Base-by-base conservation (phyloP, 2,329 filamentous ascomycete species). In the Dactylellina parvicollis region DNA sequence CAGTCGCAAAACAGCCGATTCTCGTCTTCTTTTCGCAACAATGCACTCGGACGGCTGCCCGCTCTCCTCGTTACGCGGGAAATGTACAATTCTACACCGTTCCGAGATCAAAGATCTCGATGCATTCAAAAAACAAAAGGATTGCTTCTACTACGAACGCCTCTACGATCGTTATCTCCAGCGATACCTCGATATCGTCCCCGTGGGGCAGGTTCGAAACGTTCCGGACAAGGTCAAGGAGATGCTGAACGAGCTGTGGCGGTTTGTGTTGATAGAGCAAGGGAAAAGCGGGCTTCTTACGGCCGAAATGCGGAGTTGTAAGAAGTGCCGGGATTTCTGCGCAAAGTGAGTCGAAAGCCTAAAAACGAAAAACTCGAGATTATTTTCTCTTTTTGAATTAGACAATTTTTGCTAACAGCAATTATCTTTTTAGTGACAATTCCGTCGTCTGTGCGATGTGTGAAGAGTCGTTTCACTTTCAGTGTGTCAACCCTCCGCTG, bases 11-110 rank as follows among this genome's bases (percentile, higher is more conserved):
- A 90, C 91, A 77, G 90, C 91, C 80, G 95, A 99, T 84, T 94
- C 91, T 71, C 90, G 95, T 75, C 85, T 94, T 78, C 88, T 99
- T 57, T 97, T 94, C 82, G 94, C 92, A 75, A 96, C 95, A 28
- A 99, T 99, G 95, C 95, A 99, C 82, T 98, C 95, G 24, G 95
- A 99, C 83, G 90, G 92, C 75, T 96, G 92, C 80, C 95, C 95
- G 67, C 85, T 99, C 78, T 92, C 92, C 55, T 92, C 95, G 47
- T 84, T 99, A 77, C 92, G 95, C 79, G 95, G 95, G 77, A 96
- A 96, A 83, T 98, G 94, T 81, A 88, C 89, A 76, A 95, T 99
- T 80, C 86, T 87, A 80, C 95, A 99, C 83, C 89, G 91, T 77
- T 90, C 89, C 75, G 92, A 98, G 80, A 94, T 98, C 74, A 82